Evolutionary conservation across 169 alveolate genomes (phyloP), one percentile per base, ranked within the genome.

Genomic region (Plasmodium gaboni): DNA sequence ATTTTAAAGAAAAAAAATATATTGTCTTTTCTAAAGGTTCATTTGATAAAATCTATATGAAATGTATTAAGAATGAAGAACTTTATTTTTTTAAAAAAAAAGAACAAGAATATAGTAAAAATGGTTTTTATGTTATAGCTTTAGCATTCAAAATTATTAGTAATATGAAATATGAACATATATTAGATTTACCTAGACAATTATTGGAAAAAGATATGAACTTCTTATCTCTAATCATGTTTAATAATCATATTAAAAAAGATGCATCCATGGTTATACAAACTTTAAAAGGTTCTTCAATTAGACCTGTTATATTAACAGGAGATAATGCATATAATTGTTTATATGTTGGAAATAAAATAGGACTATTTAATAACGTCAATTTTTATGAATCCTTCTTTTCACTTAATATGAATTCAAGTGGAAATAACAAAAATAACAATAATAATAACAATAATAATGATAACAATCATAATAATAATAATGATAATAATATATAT

Each of bases 291-390:
- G 89, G 83, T 38, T 94, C 95, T 28, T 91, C 91, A 48, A 95
- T 94, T 38, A 88, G 96, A 38, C 93, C 96, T 1, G 92, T 94
- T 28, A 94, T 94, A 48, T 74, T 94, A 68, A 94, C 96, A 17
- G 96, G 96, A 19, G 96, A 94, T 68, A 92, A 94, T 70, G 91
- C 93, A 3, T 93, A 93, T 68, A 94, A 94, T 12, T 92, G 95
- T 61, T 90, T 91, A 69, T 90, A 86, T 51, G 96, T 94, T 50
- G 96, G 95, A 5, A 90, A 91, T 67, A 67, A 71, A 60, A 89
- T 92, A 48, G 94, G 95, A n/a, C 80, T 94, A 74, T 89, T 94
- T 26, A 87, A 74, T 46, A 67, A 57, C 6, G 46, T 55, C 19
- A 64, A 71, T 17, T 42, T 57, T 68, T 83, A 68, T 71, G 91